Percentiles rank a stretch among this genome's conserved stretches.
Conservation (phyloP, 23 red algal species). For the Cyanidioschyzon merolae region DNA sequence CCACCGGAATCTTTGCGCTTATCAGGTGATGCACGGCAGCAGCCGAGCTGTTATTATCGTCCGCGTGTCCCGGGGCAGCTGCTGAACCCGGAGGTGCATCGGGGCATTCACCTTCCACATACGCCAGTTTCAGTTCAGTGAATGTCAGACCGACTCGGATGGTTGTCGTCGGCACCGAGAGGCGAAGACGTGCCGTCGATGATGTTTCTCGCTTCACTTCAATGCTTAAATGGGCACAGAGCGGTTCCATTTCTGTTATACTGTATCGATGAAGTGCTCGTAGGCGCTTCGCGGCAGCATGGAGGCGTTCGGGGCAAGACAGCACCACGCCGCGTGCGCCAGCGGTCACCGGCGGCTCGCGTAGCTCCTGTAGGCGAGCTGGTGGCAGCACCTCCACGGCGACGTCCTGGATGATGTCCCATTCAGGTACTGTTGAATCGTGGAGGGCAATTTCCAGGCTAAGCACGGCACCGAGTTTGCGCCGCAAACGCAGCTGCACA, state of each 20-base stretch:
- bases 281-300: constrained; percentile 58
- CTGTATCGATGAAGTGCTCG: neutral
- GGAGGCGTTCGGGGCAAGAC: constrained; percentile 35
- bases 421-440: neutral
- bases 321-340: constrained; percentile 41
- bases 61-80: no score
- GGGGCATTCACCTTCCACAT: constrained; percentile 10
- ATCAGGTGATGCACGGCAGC: no score
- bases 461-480: constrained; percentile 68
- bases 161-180: neutral
- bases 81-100: neutral
- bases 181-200: constrained; percentile 17
- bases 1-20: constrained; percentile 30
- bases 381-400: constrained; percentile 52
- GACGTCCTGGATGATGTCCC: constrained; percentile 62
- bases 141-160: neutral
- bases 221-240: constrained; percentile 28
- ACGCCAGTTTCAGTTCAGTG: neutral
- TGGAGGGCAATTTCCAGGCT: constrained; percentile 61
- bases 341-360: constrained; percentile 29
- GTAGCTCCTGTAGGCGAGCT: constrained; percentile 40
- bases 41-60: no score
- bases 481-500: constrained; percentile 49
- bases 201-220: constrained; percentile 20
- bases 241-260: constrained; percentile 10